These are phyloP conservation scores for Emergomyces pasteurianus DNA, from an alignment of 2,329 filamentous ascomycete species.

Conservation along the genomic window DNA sequence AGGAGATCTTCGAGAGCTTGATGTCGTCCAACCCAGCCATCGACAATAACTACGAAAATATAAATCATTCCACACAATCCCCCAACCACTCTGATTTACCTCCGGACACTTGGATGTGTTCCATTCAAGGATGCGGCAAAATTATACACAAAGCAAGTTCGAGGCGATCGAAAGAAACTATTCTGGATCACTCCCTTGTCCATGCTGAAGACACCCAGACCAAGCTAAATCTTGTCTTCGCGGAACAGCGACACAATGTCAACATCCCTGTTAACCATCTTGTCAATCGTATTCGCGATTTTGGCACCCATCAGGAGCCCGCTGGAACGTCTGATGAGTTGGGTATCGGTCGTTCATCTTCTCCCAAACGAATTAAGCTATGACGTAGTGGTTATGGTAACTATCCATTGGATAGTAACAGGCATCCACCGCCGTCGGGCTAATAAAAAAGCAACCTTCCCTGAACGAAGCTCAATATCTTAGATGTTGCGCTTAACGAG, in stretches of 20 bases:
- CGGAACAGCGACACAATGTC: constrained; percentile 24
- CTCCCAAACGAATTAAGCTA: constrained; percentile 9
- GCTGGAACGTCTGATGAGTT: constrained; percentile 7
- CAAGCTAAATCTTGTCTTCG: constrained; percentile 25
- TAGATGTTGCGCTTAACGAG: not conserved
- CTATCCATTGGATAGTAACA: not conserved
- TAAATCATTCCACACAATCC: not conserved
- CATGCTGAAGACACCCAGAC: constrained; percentile 26
- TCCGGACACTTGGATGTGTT: constrained; percentile 24
- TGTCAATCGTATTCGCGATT: constrained; percentile 19
- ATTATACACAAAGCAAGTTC: constrained; percentile 21
- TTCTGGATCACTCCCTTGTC: constrained; percentile 22
- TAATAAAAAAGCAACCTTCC: no score
- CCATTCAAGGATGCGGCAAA: constrained; percentile 22
- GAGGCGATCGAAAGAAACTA: constrained; percentile 21
- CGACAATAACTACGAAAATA: not conserved
- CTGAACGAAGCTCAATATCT: not conserved
- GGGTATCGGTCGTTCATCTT: constrained; percentile 8
- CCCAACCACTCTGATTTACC: constrained; percentile 8
- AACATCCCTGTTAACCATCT: constrained; percentile 23
- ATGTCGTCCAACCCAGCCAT: constrained; percentile 15
- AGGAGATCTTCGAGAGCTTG: constrained; percentile 11
- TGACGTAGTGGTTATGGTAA: not conserved
- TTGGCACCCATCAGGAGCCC: constrained; percentile 12
- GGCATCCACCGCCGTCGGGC: not conserved